Base-by-base conservation (phyloP, 75 land plant genomes). In the Pseudotsuga menziesii region DNA sequence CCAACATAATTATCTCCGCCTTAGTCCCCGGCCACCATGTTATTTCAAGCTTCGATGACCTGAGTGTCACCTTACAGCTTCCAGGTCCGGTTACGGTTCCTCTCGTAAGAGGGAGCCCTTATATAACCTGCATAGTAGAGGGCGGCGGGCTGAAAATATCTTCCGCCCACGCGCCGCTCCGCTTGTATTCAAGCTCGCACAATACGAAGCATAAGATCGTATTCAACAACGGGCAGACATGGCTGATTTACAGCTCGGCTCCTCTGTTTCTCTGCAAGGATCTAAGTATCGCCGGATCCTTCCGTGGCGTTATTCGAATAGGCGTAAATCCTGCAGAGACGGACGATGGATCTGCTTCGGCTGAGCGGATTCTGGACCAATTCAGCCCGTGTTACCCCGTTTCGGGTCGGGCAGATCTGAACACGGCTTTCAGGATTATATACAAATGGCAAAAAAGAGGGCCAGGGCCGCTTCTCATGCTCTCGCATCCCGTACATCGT, bases 21-120 rank as follows among this genome's bases (percentile, higher is more conserved):
- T 17, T 58, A 4, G 20, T 15, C 8, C 75, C 73, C 56, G 78
- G 63, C 7, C 66, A 60, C 3, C 81, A 77, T 22, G 48, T 66
- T 12, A 69, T 86, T 19, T 73, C 82, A 14, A 7, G 17, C 16
- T 86, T 57, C 58, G 87, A 85, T 54, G 88, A 86, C 20, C 88
- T 80, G 5, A 54, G 83, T 60, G 61, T 74, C 35, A 69, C 85
- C 0, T 55, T 77, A 26, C 72, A 41, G 13, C 56, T 57, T 61
- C 61, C 39, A 11, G 87, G 85, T 15, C 48, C 75, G 6, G 39
- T 96, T 39, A 81, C 86, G 2, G 75, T 91, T 29, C 92, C 85
- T 56, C 86, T 96, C 7, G 96, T 90, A 22, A 64, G 92, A 9
- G 98, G 98, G 29, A 86, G 92, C 73, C 98, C 98, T 27, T 96